These are phyloP conservation scores for Nelumbo lutea DNA, from an alignment of 164 flowering plant species.

Conservation along the genomic window DNA sequence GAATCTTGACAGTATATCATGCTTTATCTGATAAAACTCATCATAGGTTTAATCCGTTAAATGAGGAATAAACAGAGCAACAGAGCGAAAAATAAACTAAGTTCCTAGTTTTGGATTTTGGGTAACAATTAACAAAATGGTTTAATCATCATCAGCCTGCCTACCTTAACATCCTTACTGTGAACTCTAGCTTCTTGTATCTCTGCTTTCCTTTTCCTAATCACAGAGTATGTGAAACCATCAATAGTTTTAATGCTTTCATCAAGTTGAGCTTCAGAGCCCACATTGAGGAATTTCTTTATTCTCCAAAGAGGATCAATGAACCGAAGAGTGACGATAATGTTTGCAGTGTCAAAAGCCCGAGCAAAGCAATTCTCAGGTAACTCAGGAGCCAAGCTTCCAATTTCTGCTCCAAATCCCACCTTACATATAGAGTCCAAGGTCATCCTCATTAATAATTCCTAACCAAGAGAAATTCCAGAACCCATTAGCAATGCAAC, in stretches of 20 bases:
- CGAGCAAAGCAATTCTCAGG: conserved; percentile 67
- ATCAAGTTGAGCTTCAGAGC: conserved; percentile 78
- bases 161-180: conserved; percentile 37
- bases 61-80: too few species aligned
- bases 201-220: conserved; percentile 68
- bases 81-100: too few species aligned
- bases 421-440: conserved; percentile 93
- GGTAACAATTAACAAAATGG: too few species aligned
- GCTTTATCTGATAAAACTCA: conserved; percentile 45
- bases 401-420: conserved; percentile 92
- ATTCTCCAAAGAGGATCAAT: conserved; percentile 85
- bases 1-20: conserved; percentile 84
- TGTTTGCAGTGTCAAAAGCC: conserved; percentile 85
- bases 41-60: not conserved
- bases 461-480: conserved; percentile 30
- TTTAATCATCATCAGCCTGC: too few species aligned
- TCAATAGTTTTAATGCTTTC: conserved; percentile 65
- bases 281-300: conserved; percentile 60
- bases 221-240: conserved; percentile 81
- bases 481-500: too few species aligned
- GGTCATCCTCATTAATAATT: conserved; percentile 91
- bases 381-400: conserved; percentile 63
- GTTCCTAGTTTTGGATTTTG: too few species aligned
- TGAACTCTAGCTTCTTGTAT: conserved; percentile 35
- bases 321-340: conserved; percentile 73